Evolutionary conservation across 2,329 filamentous ascomycete genomes (phyloP).

Genomic region (Neopestalotiopsis rosae): DNA sequence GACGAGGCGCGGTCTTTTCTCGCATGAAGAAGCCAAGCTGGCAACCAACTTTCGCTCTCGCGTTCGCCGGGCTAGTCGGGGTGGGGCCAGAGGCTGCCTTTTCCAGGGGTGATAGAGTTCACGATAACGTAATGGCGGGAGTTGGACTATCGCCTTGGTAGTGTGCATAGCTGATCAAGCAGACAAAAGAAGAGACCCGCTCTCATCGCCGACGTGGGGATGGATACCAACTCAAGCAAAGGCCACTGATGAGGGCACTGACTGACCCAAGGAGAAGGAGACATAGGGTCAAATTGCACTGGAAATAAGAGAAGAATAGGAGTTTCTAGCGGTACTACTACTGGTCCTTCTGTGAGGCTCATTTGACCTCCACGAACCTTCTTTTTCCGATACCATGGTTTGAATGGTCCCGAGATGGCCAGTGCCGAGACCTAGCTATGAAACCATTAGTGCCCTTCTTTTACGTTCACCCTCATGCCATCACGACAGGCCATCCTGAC

Average conservation of each 20-base stretch:
- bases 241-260: neutral
- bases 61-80: neutral
- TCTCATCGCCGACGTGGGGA: conserved; percentile 2
- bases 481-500: conserved; percentile 1
- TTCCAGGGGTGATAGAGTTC: conserved; percentile 13
- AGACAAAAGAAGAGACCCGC: neutral
- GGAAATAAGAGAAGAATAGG: neutral
- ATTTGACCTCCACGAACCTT: neutral
- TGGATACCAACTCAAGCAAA: no score
- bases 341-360: neutral
- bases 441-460: conserved; percentile 1
- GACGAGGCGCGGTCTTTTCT: conserved; percentile 2
- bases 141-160: neutral
- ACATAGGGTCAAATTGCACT: neutral
- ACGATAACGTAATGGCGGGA: neutral
- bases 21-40: neutral
- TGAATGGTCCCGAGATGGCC: neutral
- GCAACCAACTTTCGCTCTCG: neutral
- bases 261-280: neutral
- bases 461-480: conserved; percentile 1
- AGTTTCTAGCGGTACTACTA: neutral
- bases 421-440: conserved; percentile 6
- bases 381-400: neutral
- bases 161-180: neutral
- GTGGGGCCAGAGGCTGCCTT: neutral